Conservation (phyloP, 495 filamentous ascomycete genomes). For the Endocarpon pusillum region DNA sequence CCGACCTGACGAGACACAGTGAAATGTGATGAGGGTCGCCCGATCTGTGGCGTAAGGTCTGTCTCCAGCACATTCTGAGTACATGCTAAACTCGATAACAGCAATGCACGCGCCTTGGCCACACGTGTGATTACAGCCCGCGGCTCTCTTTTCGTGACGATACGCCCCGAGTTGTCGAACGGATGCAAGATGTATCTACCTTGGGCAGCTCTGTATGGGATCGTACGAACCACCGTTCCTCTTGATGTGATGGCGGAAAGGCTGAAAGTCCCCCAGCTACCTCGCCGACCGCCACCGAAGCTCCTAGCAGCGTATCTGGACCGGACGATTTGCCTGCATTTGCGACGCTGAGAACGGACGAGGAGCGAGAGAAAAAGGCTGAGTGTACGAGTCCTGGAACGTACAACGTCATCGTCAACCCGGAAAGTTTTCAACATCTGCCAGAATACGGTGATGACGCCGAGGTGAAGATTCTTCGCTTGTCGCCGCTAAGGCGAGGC, state of each 20-base stretch:
- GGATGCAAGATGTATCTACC: conserved; percentile 35
- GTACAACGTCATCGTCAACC: conserved; percentile 38
- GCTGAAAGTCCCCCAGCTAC: conserved; percentile 12
- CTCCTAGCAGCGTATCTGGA: conserved; percentile 14
- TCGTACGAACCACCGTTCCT: conserved; percentile 20
- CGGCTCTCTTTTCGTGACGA: conserved; percentile 38
- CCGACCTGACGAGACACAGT: conserved; percentile 15
- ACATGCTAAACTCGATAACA: conserved; percentile 5
- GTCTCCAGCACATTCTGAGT: neutral
- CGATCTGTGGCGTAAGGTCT: conserved; percentile 30
- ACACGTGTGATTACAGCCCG: conserved; percentile 40
- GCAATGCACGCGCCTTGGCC: conserved; percentile 39
- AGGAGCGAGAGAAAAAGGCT: conserved; percentile 42
- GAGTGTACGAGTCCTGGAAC: conserved; percentile 34
- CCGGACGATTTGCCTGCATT: conserved; percentile 36
- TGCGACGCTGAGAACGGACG: conserved; percentile 36
- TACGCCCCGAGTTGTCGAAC: conserved; percentile 34
- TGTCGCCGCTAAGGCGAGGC: conserved; percentile 3
- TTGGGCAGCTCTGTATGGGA: conserved; percentile 35
- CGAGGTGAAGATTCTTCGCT: conserved; percentile 3
- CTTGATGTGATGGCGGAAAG: conserved; percentile 1
- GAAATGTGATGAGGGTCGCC: conserved; percentile 37
- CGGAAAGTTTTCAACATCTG: conserved; percentile 34
- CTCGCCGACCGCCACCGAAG: conserved; percentile 12
- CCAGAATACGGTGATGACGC: conserved; percentile 32